A percentile compares a stretch with the other conserved stretches of the same genome.
Evolutionary conservation across 495 filamentous ascomycete species (phyloP).

Genomic region (Glonium stellatum): DNA sequence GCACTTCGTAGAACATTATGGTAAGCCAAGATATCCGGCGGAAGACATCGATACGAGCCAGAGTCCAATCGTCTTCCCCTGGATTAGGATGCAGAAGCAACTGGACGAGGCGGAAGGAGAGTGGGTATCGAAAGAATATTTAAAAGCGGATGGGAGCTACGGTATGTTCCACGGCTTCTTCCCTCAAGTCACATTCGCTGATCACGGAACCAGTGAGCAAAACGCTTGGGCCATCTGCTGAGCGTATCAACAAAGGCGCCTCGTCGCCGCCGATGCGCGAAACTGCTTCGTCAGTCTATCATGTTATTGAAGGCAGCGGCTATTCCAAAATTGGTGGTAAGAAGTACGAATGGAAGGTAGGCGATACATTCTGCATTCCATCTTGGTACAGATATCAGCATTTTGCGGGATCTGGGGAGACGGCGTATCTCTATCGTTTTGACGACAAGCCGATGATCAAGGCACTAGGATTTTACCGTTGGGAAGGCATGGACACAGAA

Average conservation of each 20-base stretch:
- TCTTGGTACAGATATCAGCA: conserved; percentile 42
- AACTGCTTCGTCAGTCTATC: conserved; percentile 41
- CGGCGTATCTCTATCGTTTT: conserved; percentile 43
- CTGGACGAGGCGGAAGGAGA: conserved; percentile 28
- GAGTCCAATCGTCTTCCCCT: conserved; percentile 41
- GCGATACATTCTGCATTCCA: conserved; percentile 44
- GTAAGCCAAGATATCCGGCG: conserved; percentile 40
- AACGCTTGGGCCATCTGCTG: conserved; percentile 39
- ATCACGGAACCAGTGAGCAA: conserved; percentile 17
- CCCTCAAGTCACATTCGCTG: background rate
- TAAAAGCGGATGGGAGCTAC: conserved; percentile 35
- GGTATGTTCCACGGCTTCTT: conserved; percentile 14
- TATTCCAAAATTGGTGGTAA: conserved; percentile 34
- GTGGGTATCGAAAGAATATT: conserved; percentile 32
- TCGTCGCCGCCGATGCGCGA: conserved; percentile 33
- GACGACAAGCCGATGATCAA: conserved; percentile 44
- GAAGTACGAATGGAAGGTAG: conserved; percentile 34
- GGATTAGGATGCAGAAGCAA: conserved; percentile 34
- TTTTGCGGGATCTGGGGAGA: conserved; percentile 33
- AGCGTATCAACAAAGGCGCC: conserved; percentile 31
- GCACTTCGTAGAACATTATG: conserved; percentile 45
- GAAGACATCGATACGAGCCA: conserved; percentile 35
- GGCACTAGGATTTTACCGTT: conserved; percentile 40
- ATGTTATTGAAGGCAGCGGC: conserved; percentile 38
- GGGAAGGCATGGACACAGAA: conserved; percentile 36